Evolutionary conservation across 2,329 filamentous ascomycete species (phyloP).

Genomic region (Botrytis medusae): DNA sequence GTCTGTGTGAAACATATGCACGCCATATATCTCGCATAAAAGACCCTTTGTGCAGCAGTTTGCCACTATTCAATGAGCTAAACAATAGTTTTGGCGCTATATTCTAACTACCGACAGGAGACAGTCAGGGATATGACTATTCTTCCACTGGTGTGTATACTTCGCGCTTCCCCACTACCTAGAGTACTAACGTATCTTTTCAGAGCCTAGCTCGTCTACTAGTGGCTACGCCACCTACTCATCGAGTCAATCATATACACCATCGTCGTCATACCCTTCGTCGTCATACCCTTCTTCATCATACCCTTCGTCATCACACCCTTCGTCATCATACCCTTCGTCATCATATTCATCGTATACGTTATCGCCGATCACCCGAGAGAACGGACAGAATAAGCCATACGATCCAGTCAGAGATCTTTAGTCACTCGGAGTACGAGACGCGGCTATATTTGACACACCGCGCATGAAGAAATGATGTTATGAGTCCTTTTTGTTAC

Average conservation of each 20-base stretch:
- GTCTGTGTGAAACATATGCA: background rate
- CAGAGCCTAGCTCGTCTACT: background rate
- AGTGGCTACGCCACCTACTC: slow-evolving; percentile 5
- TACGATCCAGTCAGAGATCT: slow-evolving; percentile 30
- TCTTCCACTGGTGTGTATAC: slow-evolving; percentile 5
- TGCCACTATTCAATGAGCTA: background rate
- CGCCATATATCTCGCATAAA: background rate
- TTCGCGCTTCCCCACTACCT: background rate
- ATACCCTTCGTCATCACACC: too few species aligned
- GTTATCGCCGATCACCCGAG: slow-evolving; percentile 2
- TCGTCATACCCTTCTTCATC: too few species aligned
- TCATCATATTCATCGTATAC: background rate
- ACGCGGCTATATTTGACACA: background rate
- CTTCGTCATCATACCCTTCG: background rate
- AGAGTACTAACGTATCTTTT: background rate
- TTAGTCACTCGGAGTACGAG: background rate
- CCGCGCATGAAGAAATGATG: background rate
- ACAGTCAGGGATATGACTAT: slow-evolving; percentile 13
- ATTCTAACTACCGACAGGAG: slow-evolving; percentile 14
- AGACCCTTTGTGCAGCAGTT: background rate
- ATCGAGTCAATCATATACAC: background rate
- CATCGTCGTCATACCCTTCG: background rate
- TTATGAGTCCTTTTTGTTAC: slow-evolving; percentile 3
- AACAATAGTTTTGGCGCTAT: background rate
- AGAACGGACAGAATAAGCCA: background rate